Evolutionary conservation across 495 filamentous ascomycete genomes (phyloP).

Genomic region (Hapsidospora chrysogenum): DNA sequence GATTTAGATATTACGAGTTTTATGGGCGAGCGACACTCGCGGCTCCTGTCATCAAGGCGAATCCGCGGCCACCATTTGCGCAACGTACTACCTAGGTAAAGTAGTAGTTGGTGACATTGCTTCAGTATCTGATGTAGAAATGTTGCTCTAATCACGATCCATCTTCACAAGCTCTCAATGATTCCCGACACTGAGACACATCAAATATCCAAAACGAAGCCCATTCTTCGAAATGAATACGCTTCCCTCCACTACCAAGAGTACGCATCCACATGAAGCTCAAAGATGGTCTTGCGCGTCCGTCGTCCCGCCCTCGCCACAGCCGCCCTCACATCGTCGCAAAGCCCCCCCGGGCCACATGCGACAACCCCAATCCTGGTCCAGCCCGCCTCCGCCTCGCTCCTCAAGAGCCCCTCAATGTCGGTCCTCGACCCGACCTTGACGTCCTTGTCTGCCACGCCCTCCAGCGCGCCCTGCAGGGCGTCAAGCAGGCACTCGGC

Average conservation of each 20-base stretch:
- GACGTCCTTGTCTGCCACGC: constrained; percentile 12
- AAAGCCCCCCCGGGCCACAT: constrained; percentile 14
- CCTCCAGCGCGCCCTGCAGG: constrained; percentile 9
- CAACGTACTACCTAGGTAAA: no score
- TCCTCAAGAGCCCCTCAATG: constrained; percentile 8
- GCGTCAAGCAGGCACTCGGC: constrained; percentile 7
- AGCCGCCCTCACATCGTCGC: constrained; percentile 9
- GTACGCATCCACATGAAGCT: constrained; percentile 11
- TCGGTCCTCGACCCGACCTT: constrained; percentile 15
- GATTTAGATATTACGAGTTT: no score
- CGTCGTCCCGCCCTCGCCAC: constrained; percentile 5
- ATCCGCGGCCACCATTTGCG: no score
- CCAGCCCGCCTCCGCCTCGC: constrained; percentile 13
- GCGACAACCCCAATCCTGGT: constrained; percentile 20
- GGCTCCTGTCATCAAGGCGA: no score
- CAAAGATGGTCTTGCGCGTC: constrained; percentile 3
- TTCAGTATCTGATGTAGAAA: no score
- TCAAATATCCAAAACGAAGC: no score
- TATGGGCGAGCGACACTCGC: no score
- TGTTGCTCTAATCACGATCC: no score
- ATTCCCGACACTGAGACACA: no score
- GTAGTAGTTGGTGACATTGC: no score
- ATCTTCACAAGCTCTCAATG: no score
- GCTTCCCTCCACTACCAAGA: constrained; percentile 11
- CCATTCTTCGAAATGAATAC: no score